A percentile compares a stretch with the other conserved stretches of the same genome.
Conservation (phyloP, 1,284 basidiomycete genomes). For the Mycosarcoma maydis region DNA sequence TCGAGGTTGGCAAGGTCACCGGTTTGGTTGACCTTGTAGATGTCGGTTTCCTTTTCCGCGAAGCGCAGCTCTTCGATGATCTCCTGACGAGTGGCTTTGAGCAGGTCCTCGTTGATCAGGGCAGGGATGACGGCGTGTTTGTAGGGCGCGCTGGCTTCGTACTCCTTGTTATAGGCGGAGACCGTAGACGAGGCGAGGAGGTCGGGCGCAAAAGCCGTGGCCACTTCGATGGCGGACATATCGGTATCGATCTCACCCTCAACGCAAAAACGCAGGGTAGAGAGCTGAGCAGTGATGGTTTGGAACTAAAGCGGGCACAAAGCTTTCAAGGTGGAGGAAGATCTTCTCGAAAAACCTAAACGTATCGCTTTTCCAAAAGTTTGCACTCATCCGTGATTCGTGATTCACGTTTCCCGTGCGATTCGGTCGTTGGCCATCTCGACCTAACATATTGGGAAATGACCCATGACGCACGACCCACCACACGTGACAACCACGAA, state of each 20-base stretch:
- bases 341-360: constrained; percentile 12
- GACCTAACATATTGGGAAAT: no score
- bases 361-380: constrained; percentile 8
- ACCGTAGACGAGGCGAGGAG: constrained; percentile 40
- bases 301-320: not conserved
- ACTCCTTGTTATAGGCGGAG: constrained; percentile 38
- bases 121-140: constrained; percentile 83
- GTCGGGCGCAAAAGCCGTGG: constrained; percentile 43
- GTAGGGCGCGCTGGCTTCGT: constrained; percentile 73
- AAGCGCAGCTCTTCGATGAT: constrained; percentile 86
- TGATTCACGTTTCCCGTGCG: no score
- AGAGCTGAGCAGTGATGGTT: not conserved
- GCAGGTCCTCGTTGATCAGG: constrained; percentile 84
- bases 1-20: constrained; percentile 94
- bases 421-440: no score
- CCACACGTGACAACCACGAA: no score
- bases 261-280: not conserved
- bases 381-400: no score
- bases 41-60: constrained; percentile 97
- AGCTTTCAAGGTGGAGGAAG: constrained; percentile 8
- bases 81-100: constrained; percentile 80
- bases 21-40: constrained; percentile 98
- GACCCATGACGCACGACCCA: no score
- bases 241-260: not conserved
- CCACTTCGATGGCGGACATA: constrained; percentile 29